Evolutionary conservation across 768 basidiomycete genomes (phyloP).

Genomic region (Agrocybe praecox): DNA sequence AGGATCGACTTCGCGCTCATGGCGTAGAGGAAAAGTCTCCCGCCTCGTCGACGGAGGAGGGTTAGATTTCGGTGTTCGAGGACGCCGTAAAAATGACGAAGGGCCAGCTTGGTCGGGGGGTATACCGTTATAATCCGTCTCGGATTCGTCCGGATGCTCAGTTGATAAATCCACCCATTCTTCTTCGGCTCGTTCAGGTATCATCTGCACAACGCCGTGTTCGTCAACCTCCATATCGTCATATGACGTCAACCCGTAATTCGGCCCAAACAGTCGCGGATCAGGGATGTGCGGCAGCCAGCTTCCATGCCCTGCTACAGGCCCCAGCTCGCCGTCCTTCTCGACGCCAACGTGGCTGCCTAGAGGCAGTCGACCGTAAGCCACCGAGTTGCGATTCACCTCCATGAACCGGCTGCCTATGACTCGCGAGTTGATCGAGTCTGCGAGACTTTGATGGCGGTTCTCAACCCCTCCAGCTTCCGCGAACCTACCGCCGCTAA

Average conservation of each 20-base stretch:
- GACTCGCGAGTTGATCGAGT: constrained; percentile 63
- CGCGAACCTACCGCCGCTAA: constrained; percentile 60
- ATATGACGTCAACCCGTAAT: constrained; percentile 40
- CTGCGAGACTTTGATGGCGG: constrained; percentile 48
- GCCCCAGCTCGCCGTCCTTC: constrained; percentile 50
- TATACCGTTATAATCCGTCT: constrained; percentile 38
- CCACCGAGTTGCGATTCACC: constrained; percentile 59
- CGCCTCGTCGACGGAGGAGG: constrained; percentile 40
- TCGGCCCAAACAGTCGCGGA: constrained; percentile 55
- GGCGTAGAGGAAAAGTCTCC: constrained; percentile 68
- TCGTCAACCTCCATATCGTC: constrained; percentile 39
- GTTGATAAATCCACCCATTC: constrained; percentile 65
- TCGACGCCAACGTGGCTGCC: constrained; percentile 60
- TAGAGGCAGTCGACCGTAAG: constrained; percentile 60
- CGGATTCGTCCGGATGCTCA: constrained; percentile 42
- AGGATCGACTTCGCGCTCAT: constrained; percentile 29
- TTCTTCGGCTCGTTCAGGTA: constrained; percentile 38
- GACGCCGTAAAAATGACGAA: constrained; percentile 36
- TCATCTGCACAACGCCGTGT: constrained; percentile 32
- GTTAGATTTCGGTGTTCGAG: constrained; percentile 36
- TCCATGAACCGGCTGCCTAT: constrained; percentile 76
- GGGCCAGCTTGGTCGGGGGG: constrained; percentile 35
- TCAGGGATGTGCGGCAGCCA: constrained; percentile 52
- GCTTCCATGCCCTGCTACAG: constrained; percentile 31
- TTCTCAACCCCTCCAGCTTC: constrained; percentile 36